Conservation (phyloP, 805 yeast genomes). For the Nakazawaea peltata region DNA sequence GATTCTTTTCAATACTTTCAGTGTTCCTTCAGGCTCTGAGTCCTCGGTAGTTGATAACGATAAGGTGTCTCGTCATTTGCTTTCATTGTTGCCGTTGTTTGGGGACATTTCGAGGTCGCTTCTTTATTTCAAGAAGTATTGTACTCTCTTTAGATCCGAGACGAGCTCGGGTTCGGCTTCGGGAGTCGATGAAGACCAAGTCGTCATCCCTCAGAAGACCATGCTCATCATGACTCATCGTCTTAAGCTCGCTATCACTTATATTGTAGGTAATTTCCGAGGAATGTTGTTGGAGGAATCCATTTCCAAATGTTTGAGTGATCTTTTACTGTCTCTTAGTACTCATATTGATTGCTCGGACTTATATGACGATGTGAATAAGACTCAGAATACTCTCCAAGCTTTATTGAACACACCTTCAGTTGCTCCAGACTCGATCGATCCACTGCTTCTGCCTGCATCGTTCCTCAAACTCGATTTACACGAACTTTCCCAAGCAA, state of each 20-base stretch:
- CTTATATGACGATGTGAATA: conserved; percentile 44
- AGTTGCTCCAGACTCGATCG: conserved; percentile 2
- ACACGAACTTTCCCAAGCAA: conserved; percentile 49
- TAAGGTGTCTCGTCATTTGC: conserved; percentile 29
- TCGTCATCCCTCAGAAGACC: conserved; percentile 21
- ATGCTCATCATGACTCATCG: conserved; percentile 40
- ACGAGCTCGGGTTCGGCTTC: neutral
- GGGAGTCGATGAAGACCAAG: conserved; percentile 1
- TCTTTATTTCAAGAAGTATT: conserved; percentile 28
- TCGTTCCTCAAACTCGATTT: conserved; percentile 48
- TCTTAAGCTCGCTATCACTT: conserved; percentile 42
- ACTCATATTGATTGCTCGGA: conserved; percentile 41
- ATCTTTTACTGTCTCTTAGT: conserved; percentile 40
- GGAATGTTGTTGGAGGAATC: conserved; percentile 65
- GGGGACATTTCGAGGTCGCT: conserved; percentile 38
- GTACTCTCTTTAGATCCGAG: conserved; percentile 17
- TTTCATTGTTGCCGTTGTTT: conserved; percentile 47
- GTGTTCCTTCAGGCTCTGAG: conserved; percentile 19
- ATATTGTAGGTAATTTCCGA: conserved; percentile 49
- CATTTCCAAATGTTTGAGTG: conserved; percentile 49
- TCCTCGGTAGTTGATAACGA: no score
- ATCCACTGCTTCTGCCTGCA: conserved; percentile 21
- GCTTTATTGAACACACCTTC: conserved; percentile 24
- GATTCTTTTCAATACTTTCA: conserved; percentile 43
- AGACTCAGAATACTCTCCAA: conserved; percentile 38